Evolutionary conservation across 2,329 filamentous ascomycete species (phyloP), one percentile per base, ranked within the genome.

Genomic region (Pyricularia grisea): DNA sequence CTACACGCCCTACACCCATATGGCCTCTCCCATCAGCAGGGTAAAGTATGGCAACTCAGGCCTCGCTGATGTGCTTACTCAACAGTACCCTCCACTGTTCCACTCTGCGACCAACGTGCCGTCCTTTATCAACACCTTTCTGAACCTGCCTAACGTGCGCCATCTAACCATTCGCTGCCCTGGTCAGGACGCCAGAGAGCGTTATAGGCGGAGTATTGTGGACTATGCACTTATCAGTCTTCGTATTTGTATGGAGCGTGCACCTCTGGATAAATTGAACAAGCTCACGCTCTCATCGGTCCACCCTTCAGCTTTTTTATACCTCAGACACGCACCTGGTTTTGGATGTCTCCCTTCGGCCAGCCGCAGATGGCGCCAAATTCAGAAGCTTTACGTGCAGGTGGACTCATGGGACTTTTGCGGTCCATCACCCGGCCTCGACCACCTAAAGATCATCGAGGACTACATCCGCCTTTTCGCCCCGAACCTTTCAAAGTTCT

Each of bases 141-240:
- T 85, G 50, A 82, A 88, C 71, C 78, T 97, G 74, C 81, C 87
- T 69, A 90, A 90, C 74, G 81, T 97, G 74, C 83, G 87, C 65
- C 91, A 94, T 76, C 82, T 97, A 70, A 90, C 87, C 67, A 85
- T 97, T 75, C 88, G 87, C 71, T 95, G 92, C 73, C 91, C 92
- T 5, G 90, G 88, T 58, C 90, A 93, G 77, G 83, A 88, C 70
- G 82, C 88, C 20, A 81, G 84, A 55, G 88, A 92, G 76, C 84
- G 90, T 64, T 92, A 93, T 76, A 86, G 92, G 55, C 87, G 92
- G 65, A 89, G 88, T 77, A 88, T 90, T 66, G 92, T 97, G 70
- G 93, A 97, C 82, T 97, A 95, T 76, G 92, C 92, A 4, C 87
- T 97, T 71, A 93, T 96, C 76, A 95, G 92, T 72, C 81, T 97